Percentiles rank a stretch among this genome's conserved stretches.
phyloP scores from a whole-genome alignment of 176 grass and related monocot genomes.

The Lolium multiflorum region DNA sequence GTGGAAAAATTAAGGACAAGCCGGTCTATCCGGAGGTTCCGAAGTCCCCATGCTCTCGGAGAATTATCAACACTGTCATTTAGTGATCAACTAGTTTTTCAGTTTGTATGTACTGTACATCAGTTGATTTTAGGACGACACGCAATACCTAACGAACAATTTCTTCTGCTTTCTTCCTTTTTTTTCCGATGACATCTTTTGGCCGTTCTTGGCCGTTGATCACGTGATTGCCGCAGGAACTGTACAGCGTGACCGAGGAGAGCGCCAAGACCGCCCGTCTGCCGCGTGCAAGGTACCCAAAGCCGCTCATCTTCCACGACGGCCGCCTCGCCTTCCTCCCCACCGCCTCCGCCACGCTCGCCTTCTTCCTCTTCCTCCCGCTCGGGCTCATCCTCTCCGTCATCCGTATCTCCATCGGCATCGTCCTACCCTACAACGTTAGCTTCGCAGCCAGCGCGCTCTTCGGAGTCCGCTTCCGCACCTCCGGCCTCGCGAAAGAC shows the following conservation, averaged over 20 bases:
- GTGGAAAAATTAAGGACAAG: too few relatives aligned
- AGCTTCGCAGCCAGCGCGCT: slow-evolving; percentile 31
- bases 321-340: slow-evolving; percentile 84
- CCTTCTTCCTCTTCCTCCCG: slow-evolving; percentile 78
- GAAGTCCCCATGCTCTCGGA: too few relatives aligned
- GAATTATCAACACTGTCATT: too few relatives aligned
- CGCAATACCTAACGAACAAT: neutral
- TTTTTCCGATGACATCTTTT: neutral
- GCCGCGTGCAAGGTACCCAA: slow-evolving; percentile 76
- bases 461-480: slow-evolving; percentile 59
- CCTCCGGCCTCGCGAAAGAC: neutral
- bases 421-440: slow-evolving; percentile 65
- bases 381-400: slow-evolving; percentile 63
- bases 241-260: slow-evolving; percentile 56
- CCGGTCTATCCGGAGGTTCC: too few relatives aligned
- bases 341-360: slow-evolving; percentile 52
- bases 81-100: too few relatives aligned
- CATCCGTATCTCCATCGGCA: slow-evolving; percentile 60
- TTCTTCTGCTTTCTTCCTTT: neutral
- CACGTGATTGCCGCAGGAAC: slow-evolving; percentile 53
- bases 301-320: slow-evolving; percentile 94
- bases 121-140: too few relatives aligned
- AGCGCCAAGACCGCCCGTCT: slow-evolving; percentile 43
- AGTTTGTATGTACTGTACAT: too few relatives aligned
- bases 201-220: neutral